Conservation (phyloP, 768 basidiomycete species). For the Lactifluus pinguis region DNA sequence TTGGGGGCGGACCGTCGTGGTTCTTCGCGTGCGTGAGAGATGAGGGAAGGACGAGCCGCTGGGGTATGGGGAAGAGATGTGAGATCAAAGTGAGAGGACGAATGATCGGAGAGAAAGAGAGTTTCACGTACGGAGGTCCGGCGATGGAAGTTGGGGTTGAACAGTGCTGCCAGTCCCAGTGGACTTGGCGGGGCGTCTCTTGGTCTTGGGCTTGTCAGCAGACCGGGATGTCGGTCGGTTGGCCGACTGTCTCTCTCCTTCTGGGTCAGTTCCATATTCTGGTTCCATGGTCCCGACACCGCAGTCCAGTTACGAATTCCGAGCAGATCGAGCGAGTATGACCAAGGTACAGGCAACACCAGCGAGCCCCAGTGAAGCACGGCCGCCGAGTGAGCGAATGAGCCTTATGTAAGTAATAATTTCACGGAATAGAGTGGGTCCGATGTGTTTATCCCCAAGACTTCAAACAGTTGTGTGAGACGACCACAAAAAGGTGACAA, state of each 20-base stretch:
- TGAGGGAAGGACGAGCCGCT: conserved; percentile 21
- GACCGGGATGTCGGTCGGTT: conserved; percentile 12
- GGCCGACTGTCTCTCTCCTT: conserved; percentile 4
- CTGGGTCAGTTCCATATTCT: conserved; percentile 9
- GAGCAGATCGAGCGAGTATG: conserved; percentile 9
- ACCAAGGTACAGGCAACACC: conserved; percentile 6
- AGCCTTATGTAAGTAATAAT: conserved; percentile 12
- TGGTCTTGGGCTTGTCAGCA: conserved; percentile 16
- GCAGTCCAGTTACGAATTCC: conserved; percentile 5
- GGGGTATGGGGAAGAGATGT: background rate
- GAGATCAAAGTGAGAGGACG: conserved; percentile 2
- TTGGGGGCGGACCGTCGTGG: conserved; percentile 13
- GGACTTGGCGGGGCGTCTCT: conserved; percentile 15
- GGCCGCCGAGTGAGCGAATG: background rate
- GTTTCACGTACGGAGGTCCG: conserved; percentile 14
- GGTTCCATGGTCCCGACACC: conserved; percentile 11
- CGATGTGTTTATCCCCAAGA: background rate
- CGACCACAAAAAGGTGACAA: background rate
- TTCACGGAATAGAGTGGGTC: conserved; percentile 14
- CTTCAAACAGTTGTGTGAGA: background rate
- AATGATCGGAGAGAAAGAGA: conserved; percentile 5
- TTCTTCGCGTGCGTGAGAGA: conserved; percentile 28
- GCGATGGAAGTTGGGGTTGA: conserved; percentile 14
- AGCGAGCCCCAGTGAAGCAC: background rate
- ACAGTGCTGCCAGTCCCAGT: background rate